phyloP scores from a whole-genome alignment of 1,284 basidiomycete genomes.

The Stereum hirsutum region DNA sequence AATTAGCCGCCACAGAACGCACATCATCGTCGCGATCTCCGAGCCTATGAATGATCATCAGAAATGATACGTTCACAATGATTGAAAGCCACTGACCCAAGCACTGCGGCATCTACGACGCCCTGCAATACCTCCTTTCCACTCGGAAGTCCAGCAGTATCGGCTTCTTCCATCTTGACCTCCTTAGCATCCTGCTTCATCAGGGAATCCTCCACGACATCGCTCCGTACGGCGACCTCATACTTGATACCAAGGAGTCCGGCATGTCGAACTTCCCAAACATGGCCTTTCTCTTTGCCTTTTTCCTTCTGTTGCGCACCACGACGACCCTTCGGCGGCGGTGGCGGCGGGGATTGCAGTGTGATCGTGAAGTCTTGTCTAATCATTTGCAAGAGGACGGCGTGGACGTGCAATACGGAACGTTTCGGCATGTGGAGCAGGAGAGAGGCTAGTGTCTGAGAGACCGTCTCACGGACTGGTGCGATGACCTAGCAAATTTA shows the following conservation, averaged over 20 bases:
- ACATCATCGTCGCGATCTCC: constrained; percentile 95
- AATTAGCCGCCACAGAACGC: constrained; percentile 90
- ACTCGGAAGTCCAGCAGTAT: constrained; percentile 11
- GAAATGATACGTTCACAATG: neutral
- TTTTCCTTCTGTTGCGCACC: too few relatives aligned
- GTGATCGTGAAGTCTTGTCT: constrained; percentile 66
- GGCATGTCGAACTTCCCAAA: constrained; percentile 98
- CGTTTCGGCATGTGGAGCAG: constrained; percentile 79
- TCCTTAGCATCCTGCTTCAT: neutral
- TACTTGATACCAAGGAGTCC: constrained; percentile 96
- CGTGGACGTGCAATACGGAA: constrained; percentile 76
- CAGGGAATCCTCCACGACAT: constrained; percentile 52
- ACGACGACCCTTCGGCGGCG: constrained; percentile 23
- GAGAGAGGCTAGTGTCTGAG: constrained; percentile 88
- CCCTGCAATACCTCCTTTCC: constrained; percentile 57
- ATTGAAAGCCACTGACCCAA: constrained; percentile 54
- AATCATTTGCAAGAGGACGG: constrained; percentile 88
- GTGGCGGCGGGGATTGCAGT: constrained; percentile 18
- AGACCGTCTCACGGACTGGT: constrained; percentile 94
- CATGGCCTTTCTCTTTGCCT: constrained; percentile 63
- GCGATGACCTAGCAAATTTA: constrained; percentile 65
- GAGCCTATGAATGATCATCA: constrained; percentile 41
- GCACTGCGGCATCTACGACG: constrained; percentile 80
- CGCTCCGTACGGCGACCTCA: constrained; percentile 88
- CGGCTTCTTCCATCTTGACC: constrained; percentile 11